phyloP scores from a whole-genome alignment of 225 moss, liverwort and hornwort species.

The Polytrichum commune region DNA sequence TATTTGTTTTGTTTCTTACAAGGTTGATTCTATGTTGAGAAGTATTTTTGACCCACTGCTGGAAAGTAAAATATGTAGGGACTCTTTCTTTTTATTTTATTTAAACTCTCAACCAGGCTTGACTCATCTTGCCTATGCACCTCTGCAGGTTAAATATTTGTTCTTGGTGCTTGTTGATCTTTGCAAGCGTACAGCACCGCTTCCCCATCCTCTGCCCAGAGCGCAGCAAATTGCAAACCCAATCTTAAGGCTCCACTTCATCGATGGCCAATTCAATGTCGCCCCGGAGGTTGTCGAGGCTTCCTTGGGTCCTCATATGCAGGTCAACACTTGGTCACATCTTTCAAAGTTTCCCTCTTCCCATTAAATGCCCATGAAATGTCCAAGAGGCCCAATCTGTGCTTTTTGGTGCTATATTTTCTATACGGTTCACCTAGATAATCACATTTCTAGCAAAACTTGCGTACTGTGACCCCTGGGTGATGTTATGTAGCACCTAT shows the following conservation, averaged over 20 bases:
- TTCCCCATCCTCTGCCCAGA: constrained; percentile 73
- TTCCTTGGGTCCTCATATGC: constrained; percentile 87
- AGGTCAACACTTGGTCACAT: constrained; percentile 42
- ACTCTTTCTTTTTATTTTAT: no score
- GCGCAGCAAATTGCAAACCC: constrained; percentile 60
- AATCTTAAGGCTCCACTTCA: constrained; percentile 70
- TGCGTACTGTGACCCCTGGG: no score
- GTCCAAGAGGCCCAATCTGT: no score
- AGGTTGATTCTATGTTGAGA: no score
- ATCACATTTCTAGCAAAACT: no score
- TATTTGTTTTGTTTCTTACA: no score
- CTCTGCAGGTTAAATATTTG: constrained; percentile 78
- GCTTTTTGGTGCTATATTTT: no score
- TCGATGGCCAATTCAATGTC: constrained; percentile 89
- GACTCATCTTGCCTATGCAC: background rate
- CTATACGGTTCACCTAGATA: no score
- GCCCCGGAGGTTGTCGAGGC: constrained; percentile 88
- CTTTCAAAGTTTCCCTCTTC: background rate
- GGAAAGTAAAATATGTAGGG: no score
- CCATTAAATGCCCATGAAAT: no score
- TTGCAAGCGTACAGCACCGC: constrained; percentile 75
- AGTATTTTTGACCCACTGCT: no score
- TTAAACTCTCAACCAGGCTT: background rate
- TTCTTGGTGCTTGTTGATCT: constrained; percentile 89
- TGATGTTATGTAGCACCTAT: no score